phyloP scores from a whole-genome alignment of 805 yeast species.

The Nakazawaea ernobii region DNA sequence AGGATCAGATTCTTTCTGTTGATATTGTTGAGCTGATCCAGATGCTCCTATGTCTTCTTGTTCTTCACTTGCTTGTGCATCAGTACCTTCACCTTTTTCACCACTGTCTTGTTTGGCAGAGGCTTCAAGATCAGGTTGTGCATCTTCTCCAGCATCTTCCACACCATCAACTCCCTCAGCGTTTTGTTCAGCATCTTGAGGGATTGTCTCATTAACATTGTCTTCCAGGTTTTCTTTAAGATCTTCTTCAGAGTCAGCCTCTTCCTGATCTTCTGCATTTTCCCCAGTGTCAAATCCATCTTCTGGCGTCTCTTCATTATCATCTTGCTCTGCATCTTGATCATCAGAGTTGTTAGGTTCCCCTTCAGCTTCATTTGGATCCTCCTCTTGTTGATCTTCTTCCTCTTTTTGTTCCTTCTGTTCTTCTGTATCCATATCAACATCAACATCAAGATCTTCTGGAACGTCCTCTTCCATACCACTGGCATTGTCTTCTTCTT shows the following conservation, averaged over 20 bases:
- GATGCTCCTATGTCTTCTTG: constrained; percentile 65
- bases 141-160: constrained; percentile 27
- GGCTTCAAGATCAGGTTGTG: constrained; percentile 25
- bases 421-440: constrained; percentile 23
- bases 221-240: constrained; percentile 25
- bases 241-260: constrained; percentile 16
- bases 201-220: constrained; percentile 13
- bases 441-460: constrained; percentile 24
- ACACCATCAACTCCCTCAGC: constrained; percentile 23
- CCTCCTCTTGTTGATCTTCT: constrained; percentile 14
- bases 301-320: constrained; percentile 19
- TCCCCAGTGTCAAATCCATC: constrained; percentile 22
- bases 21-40: constrained; percentile 38
- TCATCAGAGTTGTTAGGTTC: constrained; percentile 12
- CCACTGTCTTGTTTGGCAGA: constrained; percentile 28
- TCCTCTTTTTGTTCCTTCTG: constrained; percentile 26
- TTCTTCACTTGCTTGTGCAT: constrained; percentile 29
- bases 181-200: constrained; percentile 22
- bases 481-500: constrained; percentile 29
- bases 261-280: constrained; percentile 20
- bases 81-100: constrained; percentile 31
- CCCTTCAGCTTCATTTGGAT: constrained; percentile 20
- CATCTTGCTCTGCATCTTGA: constrained; percentile 16
- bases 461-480: constrained; percentile 28
- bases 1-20: constrained; percentile 31